These are phyloP conservation scores for Ophiognomonia clavigignenti-juglandacearum DNA, from an alignment of 2,329 filamentous ascomycete species.

Conservation along the genomic window DNA sequence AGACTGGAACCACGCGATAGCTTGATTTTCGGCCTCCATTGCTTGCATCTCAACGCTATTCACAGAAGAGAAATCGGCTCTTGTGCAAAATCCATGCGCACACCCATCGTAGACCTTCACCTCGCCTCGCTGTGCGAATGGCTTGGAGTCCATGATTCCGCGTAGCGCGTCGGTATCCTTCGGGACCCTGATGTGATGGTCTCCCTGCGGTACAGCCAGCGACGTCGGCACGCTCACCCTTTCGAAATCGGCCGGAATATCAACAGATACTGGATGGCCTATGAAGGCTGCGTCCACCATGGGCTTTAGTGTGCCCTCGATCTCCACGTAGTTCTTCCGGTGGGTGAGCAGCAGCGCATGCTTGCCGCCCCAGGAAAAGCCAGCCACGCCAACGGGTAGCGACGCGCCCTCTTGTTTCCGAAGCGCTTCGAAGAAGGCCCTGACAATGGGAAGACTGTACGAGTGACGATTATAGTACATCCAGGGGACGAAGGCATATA, in stretches of 20 bases:
- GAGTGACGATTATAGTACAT: constrained; percentile 25
- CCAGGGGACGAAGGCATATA: constrained; percentile 27
- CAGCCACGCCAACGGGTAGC: constrained; percentile 44
- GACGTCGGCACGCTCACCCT: constrained; percentile 38
- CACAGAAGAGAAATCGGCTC: constrained; percentile 24
- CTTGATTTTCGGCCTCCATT: constrained; percentile 27
- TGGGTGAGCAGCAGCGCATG: constrained; percentile 45
- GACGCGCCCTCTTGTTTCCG: constrained; percentile 26
- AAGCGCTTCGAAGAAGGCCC: constrained; percentile 31
- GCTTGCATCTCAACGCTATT: constrained; percentile 25
- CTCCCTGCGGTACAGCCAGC: constrained; percentile 41
- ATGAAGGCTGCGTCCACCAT: constrained; percentile 49
- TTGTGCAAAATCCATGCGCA: constrained; percentile 37
- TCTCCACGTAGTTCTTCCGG: constrained; percentile 18
- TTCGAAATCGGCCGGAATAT: constrained; percentile 42
- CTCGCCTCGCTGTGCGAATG: constrained; percentile 29
- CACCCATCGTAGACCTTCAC: constrained; percentile 31
- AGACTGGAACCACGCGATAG: constrained; percentile 28
- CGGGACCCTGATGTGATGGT: constrained; percentile 31
- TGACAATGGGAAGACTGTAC: constrained; percentile 30
- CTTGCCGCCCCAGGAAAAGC: constrained; percentile 62
- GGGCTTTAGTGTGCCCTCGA: constrained; percentile 21
- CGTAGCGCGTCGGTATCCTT: constrained; percentile 29
- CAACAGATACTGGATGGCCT: constrained; percentile 46
- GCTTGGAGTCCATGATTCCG: constrained; percentile 29